These are phyloP conservation scores for Barnettozyma botsteinii DNA, from an alignment of 805 yeast genomes.

Conservation along the genomic window DNA sequence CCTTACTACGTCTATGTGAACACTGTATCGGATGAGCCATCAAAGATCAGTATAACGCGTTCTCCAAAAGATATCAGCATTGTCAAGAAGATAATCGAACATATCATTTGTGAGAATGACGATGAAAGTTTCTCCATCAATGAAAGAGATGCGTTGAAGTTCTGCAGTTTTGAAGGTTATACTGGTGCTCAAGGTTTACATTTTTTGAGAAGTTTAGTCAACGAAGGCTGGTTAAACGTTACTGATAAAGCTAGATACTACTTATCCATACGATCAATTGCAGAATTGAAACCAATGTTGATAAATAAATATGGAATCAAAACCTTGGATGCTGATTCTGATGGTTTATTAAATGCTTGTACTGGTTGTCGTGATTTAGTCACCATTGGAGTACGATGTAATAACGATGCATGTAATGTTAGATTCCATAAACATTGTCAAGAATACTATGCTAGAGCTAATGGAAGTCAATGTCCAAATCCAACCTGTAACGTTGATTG, in stretches of 20 bases:
- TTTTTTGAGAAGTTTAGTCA: conserved; percentile 36
- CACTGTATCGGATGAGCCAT: conserved; percentile 29
- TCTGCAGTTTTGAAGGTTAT: conserved; percentile 22
- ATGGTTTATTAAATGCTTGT: conserved; percentile 40
- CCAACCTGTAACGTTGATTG: conserved; percentile 21
- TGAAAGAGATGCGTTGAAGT: conserved; percentile 19
- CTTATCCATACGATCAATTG: conserved; percentile 36
- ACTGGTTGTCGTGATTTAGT: conserved; percentile 46
- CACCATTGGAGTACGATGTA: conserved; percentile 45
- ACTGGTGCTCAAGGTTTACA: conserved; percentile 35
- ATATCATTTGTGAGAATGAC: conserved; percentile 24
- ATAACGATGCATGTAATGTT: conserved; percentile 28
- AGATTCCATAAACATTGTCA: conserved; percentile 47
- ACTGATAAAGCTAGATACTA: conserved; percentile 30
- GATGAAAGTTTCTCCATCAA: conserved; percentile 31
- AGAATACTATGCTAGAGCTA: conserved; percentile 32
- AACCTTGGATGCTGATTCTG: conserved; percentile 15
- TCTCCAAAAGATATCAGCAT: conserved; percentile 36
- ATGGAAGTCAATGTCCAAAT: conserved; percentile 31
- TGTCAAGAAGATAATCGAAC: conserved; percentile 37
- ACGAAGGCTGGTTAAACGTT: conserved; percentile 50
- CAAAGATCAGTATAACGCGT: conserved; percentile 31
- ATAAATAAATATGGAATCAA: conserved; percentile 37
- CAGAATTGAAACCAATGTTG: conserved; percentile 43
- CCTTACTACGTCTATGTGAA: conserved; percentile 34